A percentile compares a stretch with the other conserved stretches of the same genome.
Evolutionary conservation across 1,139 yeast species (phyloP).

Genomic region (Taphrina confusa): DNA sequence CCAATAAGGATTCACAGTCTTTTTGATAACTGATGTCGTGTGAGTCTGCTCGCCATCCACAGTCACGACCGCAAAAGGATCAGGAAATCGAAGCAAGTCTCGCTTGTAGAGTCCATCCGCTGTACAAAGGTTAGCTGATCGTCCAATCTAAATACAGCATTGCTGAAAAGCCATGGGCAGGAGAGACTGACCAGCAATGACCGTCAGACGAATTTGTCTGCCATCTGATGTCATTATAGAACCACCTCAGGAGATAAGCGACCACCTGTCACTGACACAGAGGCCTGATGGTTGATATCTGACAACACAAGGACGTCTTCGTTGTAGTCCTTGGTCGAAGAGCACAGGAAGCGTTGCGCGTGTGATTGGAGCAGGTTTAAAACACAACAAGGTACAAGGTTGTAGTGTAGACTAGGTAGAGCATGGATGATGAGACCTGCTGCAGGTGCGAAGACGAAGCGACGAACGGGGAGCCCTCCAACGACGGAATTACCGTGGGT

Average conservation of each 20-base stretch:
- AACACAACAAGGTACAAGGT: no score
- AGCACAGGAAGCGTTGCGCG: no score
- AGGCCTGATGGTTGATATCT: no score
- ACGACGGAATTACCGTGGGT: no score
- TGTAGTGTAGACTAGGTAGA: no score
- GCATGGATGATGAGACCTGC: no score
- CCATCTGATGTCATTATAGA: slow-evolving; percentile 27
- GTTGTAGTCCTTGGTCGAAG: no score
- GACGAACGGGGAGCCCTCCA: no score
- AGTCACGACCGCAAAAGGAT: slow-evolving; percentile 95
- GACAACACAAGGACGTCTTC: no score
- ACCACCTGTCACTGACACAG: no score
- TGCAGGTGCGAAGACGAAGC: no score
- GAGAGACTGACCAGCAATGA: slow-evolving; percentile 31
- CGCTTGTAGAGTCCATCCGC: slow-evolving; percentile 95
- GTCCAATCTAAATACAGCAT: neutral
- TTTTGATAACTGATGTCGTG: slow-evolving; percentile 89
- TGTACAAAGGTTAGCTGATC: neutral
- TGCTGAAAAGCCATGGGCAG: neutral
- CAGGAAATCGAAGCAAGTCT: slow-evolving; percentile 89
- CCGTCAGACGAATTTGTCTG: slow-evolving; percentile 35
- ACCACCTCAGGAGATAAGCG: slow-evolving; percentile 6
- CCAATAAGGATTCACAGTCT: slow-evolving; percentile 97
- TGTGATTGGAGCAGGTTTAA: no score
- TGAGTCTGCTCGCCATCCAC: slow-evolving; percentile 96